These are phyloP conservation scores for Mycosphaerella sp. DNA, from an alignment of 2,329 filamentous ascomycete species.

Conservation along the genomic window DNA sequence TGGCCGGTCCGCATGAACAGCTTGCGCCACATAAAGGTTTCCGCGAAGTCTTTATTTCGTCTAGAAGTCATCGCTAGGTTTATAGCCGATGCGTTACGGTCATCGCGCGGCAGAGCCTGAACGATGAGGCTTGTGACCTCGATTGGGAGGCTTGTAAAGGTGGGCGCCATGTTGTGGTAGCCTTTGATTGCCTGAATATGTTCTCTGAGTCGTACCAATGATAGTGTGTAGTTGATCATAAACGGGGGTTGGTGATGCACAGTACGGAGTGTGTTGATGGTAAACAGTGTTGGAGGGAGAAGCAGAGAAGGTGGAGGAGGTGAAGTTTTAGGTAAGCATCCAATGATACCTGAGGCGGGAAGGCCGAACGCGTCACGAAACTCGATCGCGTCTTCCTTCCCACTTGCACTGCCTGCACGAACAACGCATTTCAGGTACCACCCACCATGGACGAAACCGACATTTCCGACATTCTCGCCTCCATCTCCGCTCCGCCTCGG, in stretches of 20 bases:
- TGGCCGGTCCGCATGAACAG: background rate
- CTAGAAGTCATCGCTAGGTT: background rate
- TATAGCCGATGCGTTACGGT: background rate
- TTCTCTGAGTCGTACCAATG: background rate
- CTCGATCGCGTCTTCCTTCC: background rate
- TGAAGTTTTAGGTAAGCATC: too few species aligned
- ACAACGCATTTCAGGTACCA: too few species aligned
- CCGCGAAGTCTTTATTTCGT: background rate
- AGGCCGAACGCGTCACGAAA: too few species aligned
- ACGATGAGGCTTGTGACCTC: constrained; percentile 2
- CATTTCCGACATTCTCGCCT: constrained; percentile 49
- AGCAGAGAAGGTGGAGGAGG: too few species aligned
- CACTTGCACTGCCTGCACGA: background rate
- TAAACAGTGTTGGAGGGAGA: too few species aligned
- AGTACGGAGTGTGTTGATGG: too few species aligned
- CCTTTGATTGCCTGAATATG: too few species aligned
- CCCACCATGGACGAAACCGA: constrained; percentile 28
- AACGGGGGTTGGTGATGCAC: too few species aligned
- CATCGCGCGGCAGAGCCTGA: background rate
- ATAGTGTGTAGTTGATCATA: background rate
- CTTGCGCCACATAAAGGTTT: constrained; percentile 1
- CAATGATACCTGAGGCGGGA: too few species aligned
- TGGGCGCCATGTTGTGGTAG: background rate
- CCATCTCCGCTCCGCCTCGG: constrained; percentile 42
- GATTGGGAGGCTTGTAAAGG: background rate